phyloP scores from a whole-genome alignment of 805 yeast genomes.

The Kuraishia cidri region DNA sequence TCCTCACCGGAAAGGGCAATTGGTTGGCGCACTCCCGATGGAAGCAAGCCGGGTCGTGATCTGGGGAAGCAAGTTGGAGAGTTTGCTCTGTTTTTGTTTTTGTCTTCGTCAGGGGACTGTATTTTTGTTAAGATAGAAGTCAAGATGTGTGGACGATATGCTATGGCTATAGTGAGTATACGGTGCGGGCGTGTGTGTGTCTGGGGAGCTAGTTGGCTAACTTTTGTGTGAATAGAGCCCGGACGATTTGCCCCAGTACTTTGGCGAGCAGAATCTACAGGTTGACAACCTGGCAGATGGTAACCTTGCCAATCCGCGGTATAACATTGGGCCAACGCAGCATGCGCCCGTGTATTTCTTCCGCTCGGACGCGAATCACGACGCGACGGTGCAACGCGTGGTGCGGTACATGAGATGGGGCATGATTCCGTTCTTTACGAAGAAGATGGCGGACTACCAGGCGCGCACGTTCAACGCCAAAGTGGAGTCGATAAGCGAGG shows the following conservation, averaged over 20 bases:
- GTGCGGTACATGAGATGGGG: slow-evolving; percentile 72
- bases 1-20: no score
- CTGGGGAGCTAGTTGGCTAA: no score
- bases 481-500: slow-evolving; percentile 43
- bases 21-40: no score
- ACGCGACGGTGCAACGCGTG: slow-evolving; percentile 2
- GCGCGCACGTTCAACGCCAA: slow-evolving; percentile 66
- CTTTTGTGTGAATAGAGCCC: no score
- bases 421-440: slow-evolving; percentile 61
- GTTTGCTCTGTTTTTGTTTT: no score
- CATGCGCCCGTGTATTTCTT: slow-evolving; percentile 29
- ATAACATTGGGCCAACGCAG: slow-evolving; percentile 57
- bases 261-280: slow-evolving; percentile 13
- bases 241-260: slow-evolving; percentile 33
- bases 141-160: slow-evolving; percentile 26
- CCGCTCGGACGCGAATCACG: neutral
- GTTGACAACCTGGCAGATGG: slow-evolving; percentile 15
- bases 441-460: slow-evolving; percentile 20
- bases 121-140: neutral
- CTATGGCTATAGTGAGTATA: slow-evolving; percentile 14
- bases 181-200: no score
- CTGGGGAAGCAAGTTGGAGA: no score
- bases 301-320: slow-evolving; percentile 24
- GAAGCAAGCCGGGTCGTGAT: no score
- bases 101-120: no score